Percentiles rank a stretch among this genome's conserved stretches.
Evolutionary conservation across 352 stramenopile species (phyloP).

Genomic region (Phytopythium aichiense): DNA sequence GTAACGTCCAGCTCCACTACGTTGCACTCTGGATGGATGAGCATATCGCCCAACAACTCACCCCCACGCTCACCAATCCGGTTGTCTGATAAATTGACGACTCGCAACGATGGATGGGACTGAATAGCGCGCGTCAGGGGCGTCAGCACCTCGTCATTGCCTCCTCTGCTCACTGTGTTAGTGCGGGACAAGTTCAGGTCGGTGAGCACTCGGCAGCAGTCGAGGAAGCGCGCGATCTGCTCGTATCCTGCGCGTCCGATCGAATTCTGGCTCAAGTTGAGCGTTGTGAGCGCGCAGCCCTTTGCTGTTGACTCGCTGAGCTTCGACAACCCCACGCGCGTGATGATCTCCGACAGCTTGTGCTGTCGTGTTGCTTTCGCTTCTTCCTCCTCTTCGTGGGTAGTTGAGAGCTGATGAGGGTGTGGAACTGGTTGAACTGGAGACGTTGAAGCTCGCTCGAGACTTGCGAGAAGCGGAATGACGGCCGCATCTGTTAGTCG

Average conservation of each 20-base stretch:
- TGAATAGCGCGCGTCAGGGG: constrained; percentile 53
- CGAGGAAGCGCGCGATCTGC: constrained; percentile 57
- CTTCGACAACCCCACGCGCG: constrained; percentile 1
- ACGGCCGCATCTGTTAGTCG: constrained; percentile 62
- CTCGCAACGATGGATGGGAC: constrained; percentile 36
- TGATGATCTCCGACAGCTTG: constrained; percentile 11
- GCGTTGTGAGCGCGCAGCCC: constrained; percentile 37
- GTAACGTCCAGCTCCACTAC: constrained; percentile 54
- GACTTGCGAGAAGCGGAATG: constrained; percentile 49
- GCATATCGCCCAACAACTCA: constrained; percentile 51
- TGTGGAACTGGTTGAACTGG: constrained; percentile 1
- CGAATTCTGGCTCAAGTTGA: constrained; percentile 74
- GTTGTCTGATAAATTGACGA: constrained; percentile 67
- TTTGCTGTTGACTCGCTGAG: constrained; percentile 6
- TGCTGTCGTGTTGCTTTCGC: neutral
- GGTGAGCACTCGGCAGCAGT: constrained; percentile 33
- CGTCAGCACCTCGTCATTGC: constrained; percentile 30
- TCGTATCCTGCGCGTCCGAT: constrained; percentile 45
- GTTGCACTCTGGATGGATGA: constrained; percentile 43
- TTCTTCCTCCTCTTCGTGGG: neutral
- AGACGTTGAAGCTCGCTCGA: constrained; percentile 17
- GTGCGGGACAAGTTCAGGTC: constrained; percentile 61
- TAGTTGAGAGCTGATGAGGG: neutral
- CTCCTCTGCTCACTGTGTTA: constrained; percentile 18
- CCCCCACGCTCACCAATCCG: constrained; percentile 49